Evolutionary conservation across 768 basidiomycete genomes (phyloP).

Genomic region (Podaxis pistillaris): DNA sequence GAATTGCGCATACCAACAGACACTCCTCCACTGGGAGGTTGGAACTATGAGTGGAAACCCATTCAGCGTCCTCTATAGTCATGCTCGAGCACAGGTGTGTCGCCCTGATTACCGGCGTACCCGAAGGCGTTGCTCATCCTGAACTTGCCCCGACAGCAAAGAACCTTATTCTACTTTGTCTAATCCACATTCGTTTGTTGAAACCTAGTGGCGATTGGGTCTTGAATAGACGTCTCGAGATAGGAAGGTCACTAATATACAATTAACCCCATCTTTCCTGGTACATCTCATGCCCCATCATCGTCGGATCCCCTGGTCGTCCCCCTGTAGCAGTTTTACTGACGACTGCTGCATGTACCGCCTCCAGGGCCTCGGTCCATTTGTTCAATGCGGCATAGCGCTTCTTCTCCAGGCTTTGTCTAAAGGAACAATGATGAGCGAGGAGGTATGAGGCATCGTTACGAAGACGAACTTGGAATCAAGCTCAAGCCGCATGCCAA

Average conservation of each 20-base stretch:
- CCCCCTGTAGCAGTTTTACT: constrained; percentile 58
- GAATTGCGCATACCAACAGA: constrained; percentile 86
- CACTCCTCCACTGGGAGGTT: constrained; percentile 76
- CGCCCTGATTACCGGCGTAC: not conserved
- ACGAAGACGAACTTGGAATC: constrained; percentile 68
- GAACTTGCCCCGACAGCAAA: not conserved
- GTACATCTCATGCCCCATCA: constrained; percentile 32
- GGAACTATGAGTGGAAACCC: constrained; percentile 86
- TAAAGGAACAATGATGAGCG: constrained; percentile 25
- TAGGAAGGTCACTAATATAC: not conserved
- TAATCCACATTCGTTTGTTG: not conserved
- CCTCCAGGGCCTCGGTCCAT: constrained; percentile 81
- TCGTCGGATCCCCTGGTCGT: constrained; percentile 32
- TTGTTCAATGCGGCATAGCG: constrained; percentile 78
- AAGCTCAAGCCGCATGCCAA: constrained; percentile 87
- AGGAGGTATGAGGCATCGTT: constrained; percentile 17
- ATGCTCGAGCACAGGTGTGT: not conserved
- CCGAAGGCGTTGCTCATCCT: not conserved
- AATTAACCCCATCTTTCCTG: constrained; percentile 37
- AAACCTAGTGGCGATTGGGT: not conserved
- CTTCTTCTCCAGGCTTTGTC: constrained; percentile 85
- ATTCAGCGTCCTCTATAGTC: constrained; percentile 50
- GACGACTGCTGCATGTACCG: constrained; percentile 74
- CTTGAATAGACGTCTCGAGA: not conserved
- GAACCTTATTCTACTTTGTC: not conserved